These are phyloP conservation scores for Aureobasidium vineae DNA, from an alignment of 2,329 filamentous ascomycete species.

Conservation along the genomic window DNA sequence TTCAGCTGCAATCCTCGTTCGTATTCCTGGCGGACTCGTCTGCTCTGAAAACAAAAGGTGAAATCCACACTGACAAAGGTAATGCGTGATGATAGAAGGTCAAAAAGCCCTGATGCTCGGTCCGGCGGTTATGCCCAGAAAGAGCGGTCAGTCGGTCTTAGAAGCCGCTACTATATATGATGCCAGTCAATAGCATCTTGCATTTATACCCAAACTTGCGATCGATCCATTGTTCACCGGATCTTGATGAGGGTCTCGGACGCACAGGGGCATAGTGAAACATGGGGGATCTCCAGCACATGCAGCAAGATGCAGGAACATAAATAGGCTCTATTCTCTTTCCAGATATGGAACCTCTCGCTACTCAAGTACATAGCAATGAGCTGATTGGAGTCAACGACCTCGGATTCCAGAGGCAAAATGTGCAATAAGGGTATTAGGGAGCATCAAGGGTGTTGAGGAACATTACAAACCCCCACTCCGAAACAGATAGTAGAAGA, in stretches of 20 bases:
- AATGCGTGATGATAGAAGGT: background rate
- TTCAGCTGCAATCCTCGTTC: background rate
- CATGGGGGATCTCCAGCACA: background rate
- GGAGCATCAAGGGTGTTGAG: background rate
- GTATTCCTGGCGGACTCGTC: too few species aligned
- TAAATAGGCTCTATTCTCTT: background rate
- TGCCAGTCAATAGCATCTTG: background rate
- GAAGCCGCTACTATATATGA: background rate
- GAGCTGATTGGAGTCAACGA: too few species aligned
- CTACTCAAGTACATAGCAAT: background rate
- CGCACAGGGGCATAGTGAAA: background rate
- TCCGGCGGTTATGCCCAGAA: background rate
- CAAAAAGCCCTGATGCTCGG: background rate
- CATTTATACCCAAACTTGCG: background rate
- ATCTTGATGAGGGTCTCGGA: background rate
- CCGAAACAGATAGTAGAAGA: background rate
- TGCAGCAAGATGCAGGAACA: background rate
- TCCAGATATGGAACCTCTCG: too few species aligned
- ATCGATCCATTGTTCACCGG: background rate
- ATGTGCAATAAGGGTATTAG: background rate
- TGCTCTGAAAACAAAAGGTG: background rate
- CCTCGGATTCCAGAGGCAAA: background rate
- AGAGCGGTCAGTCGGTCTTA: background rate
- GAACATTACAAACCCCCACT: background rate
- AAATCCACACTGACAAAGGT: background rate